phyloP scores from a whole-genome alignment of 2,329 filamentous ascomycete species.

The Fusarium neocosmosporiellum region DNA sequence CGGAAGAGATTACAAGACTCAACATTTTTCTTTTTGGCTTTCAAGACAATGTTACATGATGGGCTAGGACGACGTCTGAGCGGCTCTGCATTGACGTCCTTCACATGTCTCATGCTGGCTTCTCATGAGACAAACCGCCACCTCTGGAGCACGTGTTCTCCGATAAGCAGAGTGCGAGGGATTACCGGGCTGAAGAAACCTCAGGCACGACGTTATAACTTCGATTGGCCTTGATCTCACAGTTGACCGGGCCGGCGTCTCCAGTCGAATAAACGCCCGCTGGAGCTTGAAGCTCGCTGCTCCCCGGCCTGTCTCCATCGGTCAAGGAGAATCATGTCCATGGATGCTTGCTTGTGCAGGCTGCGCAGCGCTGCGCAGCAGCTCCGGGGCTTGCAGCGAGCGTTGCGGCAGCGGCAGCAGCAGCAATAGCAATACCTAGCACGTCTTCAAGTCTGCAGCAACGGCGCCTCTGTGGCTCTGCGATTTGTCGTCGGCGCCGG shows the following conservation, averaged over 20 bases:
- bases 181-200: background rate
- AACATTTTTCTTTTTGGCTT: background rate
- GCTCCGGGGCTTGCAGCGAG: slow-evolving; percentile 18
- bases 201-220: background rate
- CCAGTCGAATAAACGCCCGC: background rate
- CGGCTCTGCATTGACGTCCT: slow-evolving; percentile 6
- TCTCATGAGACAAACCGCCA: slow-evolving; percentile 14
- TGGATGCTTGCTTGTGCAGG: slow-evolving; percentile 14
- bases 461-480: background rate
- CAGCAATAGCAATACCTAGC: background rate
- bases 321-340: slow-evolving; percentile 25
- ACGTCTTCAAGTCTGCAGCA: slow-evolving; percentile 22
- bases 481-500: slow-evolving; percentile 13
- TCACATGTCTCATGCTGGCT: slow-evolving; percentile 18
- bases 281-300: background rate
- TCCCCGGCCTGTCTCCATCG: slow-evolving; percentile 13
- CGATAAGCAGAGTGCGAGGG: background rate
- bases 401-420: slow-evolving; percentile 10
- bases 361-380: background rate
- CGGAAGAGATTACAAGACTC: background rate
- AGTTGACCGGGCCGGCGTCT: background rate
- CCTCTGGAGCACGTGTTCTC: slow-evolving; percentile 6
- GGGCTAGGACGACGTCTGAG: background rate
- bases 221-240: background rate
- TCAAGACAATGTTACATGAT: background rate